Evolutionary conservation across 768 basidiomycete genomes (phyloP).

Genomic region (Suillus luteus): DNA sequence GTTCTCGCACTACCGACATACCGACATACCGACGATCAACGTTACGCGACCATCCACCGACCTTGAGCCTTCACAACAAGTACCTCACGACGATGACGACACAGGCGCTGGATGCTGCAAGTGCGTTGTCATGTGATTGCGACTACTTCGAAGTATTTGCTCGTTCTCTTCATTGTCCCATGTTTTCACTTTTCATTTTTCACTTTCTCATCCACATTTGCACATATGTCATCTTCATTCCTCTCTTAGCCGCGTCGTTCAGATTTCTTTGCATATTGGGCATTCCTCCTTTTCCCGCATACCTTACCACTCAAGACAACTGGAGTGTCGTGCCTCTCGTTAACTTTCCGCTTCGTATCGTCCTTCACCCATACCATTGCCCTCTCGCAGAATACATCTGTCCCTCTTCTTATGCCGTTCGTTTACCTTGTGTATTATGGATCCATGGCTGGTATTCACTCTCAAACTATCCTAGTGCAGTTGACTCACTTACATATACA

Average conservation of each 20-base stretch:
- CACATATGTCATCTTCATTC: slow-evolving; percentile 18
- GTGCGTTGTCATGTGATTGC: slow-evolving; percentile 79
- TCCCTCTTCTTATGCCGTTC: slow-evolving; percentile 14
- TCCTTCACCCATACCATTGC: slow-evolving; percentile 2
- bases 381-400: slow-evolving; percentile 1
- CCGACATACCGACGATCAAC: slow-evolving; percentile 34
- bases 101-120: slow-evolving; percentile 70
- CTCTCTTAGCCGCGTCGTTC: slow-evolving; percentile 4
- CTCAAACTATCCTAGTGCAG: slow-evolving; percentile 13
- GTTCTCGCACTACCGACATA: slow-evolving; percentile 55
- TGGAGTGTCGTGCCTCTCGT: slow-evolving; percentile 4
- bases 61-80: slow-evolving; percentile 28
- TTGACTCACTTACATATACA: slow-evolving; percentile 10
- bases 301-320: slow-evolving; percentile 4
- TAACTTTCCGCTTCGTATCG: background rate
- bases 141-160: slow-evolving; percentile 21
- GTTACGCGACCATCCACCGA: slow-evolving; percentile 35
- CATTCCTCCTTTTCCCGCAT: slow-evolving; percentile 5
- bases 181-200: slow-evolving; percentile 24
- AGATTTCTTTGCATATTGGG: slow-evolving; percentile 7
- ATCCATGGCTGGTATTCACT: slow-evolving; percentile 11
- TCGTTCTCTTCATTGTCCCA: slow-evolving; percentile 24
- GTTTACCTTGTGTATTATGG: slow-evolving; percentile 13
- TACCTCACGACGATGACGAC: slow-evolving; percentile 47
- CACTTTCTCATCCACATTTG: slow-evolving; percentile 26